Conservation (phyloP, 805 yeast genomes). For the Lachancea fermentati region DNA sequence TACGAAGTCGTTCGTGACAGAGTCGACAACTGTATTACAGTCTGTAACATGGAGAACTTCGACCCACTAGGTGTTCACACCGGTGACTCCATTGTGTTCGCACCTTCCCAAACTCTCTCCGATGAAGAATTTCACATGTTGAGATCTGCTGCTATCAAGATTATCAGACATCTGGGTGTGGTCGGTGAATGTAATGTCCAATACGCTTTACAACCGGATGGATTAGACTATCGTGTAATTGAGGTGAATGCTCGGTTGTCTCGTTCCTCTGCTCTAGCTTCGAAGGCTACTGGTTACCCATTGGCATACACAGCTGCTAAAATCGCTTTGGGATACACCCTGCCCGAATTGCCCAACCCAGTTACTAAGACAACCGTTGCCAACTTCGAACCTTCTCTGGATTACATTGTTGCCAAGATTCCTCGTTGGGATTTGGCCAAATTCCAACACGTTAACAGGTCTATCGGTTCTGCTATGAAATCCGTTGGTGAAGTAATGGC, state of each 20-base stretch:
- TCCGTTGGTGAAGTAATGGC: slow-evolving; percentile 99
- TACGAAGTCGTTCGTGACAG: slow-evolving; percentile 97
- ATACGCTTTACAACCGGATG: slow-evolving; percentile 93
- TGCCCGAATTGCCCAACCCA: slow-evolving; percentile 93
- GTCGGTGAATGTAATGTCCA: slow-evolving; percentile 99
- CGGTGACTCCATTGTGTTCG: slow-evolving; percentile 98
- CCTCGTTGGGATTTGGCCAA: slow-evolving; percentile 98
- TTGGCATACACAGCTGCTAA: slow-evolving; percentile 98
- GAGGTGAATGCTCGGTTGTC: slow-evolving; percentile 97
- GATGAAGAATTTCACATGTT: slow-evolving; percentile 98
- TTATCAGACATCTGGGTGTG: slow-evolving; percentile 95
- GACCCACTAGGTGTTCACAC: slow-evolving; percentile 98
- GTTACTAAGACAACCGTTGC: slow-evolving; percentile 96
- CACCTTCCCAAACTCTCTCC: slow-evolving; percentile 95
- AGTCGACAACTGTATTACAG: slow-evolving; percentile 95
- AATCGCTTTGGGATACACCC: slow-evolving; percentile 88
- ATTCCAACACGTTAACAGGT: slow-evolving; percentile 92
- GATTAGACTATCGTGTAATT: slow-evolving; percentile 90
- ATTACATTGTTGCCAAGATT: slow-evolving; percentile 93
- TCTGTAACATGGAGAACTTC: slow-evolving; percentile 98
- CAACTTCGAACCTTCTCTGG: slow-evolving; percentile 94
- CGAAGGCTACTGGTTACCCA: slow-evolving; percentile 98
- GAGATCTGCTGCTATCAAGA: slow-evolving; percentile 94
- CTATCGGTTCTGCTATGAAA: slow-evolving; percentile 94
- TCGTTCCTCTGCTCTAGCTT: slow-evolving; percentile 95